phyloP scores from a whole-genome alignment of 495 filamentous ascomycete genomes.

The Talaromyces wortmannii region DNA sequence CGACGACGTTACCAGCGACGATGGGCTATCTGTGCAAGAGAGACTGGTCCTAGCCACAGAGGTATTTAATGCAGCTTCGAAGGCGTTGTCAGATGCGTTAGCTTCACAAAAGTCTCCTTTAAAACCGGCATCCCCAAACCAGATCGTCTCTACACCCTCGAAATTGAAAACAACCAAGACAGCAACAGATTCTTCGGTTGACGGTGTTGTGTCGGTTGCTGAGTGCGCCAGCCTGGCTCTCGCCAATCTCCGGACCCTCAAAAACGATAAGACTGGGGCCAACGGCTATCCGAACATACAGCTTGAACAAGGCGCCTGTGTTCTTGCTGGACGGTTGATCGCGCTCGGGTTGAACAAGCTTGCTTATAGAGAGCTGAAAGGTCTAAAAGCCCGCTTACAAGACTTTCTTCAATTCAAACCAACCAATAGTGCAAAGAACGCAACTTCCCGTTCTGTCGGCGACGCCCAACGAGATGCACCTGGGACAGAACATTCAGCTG shows the following conservation, averaged over 20 bases:
- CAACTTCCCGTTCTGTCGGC: neutral
- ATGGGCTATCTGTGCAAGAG: conserved; percentile 48
- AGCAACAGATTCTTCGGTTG: conserved; percentile 10
- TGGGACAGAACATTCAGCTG: conserved; percentile 45
- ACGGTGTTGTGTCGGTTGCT: conserved; percentile 38
- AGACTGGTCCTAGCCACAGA: conserved; percentile 71
- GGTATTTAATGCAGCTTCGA: conserved; percentile 70
- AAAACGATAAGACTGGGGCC: conserved; percentile 31
- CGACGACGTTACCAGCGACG: conserved; percentile 23
- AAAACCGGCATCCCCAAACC: conserved; percentile 47
- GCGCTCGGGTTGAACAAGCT: conserved; percentile 65
- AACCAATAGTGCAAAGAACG: neutral
- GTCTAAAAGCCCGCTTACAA: conserved; percentile 58
- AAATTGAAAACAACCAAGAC: conserved; percentile 11
- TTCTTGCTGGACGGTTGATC: conserved; percentile 66
- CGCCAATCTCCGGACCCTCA: conserved; percentile 55
- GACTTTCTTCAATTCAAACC: conserved; percentile 9
- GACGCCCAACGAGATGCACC: neutral
- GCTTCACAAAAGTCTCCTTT: conserved; percentile 28
- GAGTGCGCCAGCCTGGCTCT: conserved; percentile 76
- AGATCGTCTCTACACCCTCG: conserved; percentile 36
- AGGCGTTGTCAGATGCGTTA: conserved; percentile 63
- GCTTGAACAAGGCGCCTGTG: conserved; percentile 76
- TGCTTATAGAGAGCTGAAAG: conserved; percentile 69
- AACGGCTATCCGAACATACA: conserved; percentile 58